Conservation (phyloP, 2,329 filamentous ascomycete species). For the Penicillium brevicompactum region DNA sequence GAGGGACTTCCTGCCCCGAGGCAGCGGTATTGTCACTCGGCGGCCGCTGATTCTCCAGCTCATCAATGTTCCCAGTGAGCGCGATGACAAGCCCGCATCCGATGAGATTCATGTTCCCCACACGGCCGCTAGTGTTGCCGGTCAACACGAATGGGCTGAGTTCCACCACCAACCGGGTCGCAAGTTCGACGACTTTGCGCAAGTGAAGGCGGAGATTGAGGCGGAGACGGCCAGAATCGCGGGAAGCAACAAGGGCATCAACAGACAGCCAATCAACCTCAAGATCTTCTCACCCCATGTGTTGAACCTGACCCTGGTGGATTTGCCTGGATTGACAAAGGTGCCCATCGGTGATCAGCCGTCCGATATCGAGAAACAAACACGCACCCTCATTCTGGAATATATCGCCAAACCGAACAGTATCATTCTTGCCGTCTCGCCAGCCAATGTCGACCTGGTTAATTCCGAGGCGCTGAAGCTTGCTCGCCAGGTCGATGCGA, state of each 20-base stretch:
- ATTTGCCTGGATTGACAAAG: conserved; percentile 94
- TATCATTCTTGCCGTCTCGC: conserved; percentile 93
- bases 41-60: conserved; percentile 94
- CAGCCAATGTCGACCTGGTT: conserved; percentile 96
- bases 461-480: conserved; percentile 98
- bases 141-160: conserved; percentile 80
- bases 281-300: conserved; percentile 98
- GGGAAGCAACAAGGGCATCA: conserved; percentile 97
- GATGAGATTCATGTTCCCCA: conserved; percentile 72
- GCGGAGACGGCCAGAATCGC: conserved; percentile 93
- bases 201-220: conserved; percentile 96
- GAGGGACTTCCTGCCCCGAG: conserved; percentile 92
- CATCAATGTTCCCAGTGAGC: conserved; percentile 84
- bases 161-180: conserved; percentile 93
- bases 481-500: conserved; percentile 91
- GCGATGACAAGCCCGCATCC: conserved; percentile 67
- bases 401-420: conserved; percentile 99
- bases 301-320: conserved; percentile 91
- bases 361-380: conserved; percentile 97
- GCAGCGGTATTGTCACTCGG: conserved; percentile 93
- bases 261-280: conserved; percentile 93
- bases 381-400: conserved; percentile 91
- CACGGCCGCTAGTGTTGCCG: conserved; percentile 71
- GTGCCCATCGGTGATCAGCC: conserved; percentile 98
- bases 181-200: conserved; percentile 85